Percentiles rank a stretch among this genome's conserved stretches.
Evolutionary conservation across 805 yeast genomes (phyloP).

Genomic region (Saccharomyces eubayanus): DNA sequence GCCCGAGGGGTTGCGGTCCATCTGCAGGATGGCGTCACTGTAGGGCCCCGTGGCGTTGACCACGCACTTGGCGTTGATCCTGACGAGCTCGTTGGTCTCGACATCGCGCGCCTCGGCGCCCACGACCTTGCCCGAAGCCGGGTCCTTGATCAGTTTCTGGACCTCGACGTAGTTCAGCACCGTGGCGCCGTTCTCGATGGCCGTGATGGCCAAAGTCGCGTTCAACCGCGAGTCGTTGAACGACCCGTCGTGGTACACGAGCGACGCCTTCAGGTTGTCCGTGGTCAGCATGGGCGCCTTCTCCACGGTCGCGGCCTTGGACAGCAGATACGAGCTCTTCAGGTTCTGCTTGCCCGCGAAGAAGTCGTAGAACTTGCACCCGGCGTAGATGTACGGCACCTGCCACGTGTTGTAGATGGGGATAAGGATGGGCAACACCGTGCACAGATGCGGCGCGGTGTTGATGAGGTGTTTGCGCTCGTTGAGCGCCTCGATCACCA

Average conservation of each 20-base stretch:
- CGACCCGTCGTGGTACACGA: constrained; percentile 91
- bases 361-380: constrained; percentile 85
- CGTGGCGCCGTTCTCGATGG: constrained; percentile 81
- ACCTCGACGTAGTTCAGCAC: constrained; percentile 83
- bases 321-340: constrained; percentile 64
- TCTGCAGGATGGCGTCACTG: constrained; percentile 73
- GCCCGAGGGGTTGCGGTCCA: constrained; percentile 70
- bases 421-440: constrained; percentile 83
- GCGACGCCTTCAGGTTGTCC: constrained; percentile 72
- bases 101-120: constrained; percentile 74
- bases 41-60: constrained; percentile 95
- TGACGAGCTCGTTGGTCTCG: constrained; percentile 55
- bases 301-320: constrained; percentile 56
- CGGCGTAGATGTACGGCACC: constrained; percentile 85
- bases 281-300: constrained; percentile 82
- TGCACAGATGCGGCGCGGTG: constrained; percentile 86
- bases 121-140: constrained; percentile 45
- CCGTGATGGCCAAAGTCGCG: constrained; percentile 76
- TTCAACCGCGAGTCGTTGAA: constrained; percentile 92
- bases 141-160: constrained; percentile 59
- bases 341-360: constrained; percentile 87
- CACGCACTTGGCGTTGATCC: constrained; percentile 61
- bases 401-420: constrained; percentile 98
- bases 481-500: constrained; percentile 81
- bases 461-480: constrained; percentile 80